phyloP scores from a whole-genome alignment of 2,329 filamentous ascomycete genomes.

The Akanthomyces uredinophilus region DNA sequence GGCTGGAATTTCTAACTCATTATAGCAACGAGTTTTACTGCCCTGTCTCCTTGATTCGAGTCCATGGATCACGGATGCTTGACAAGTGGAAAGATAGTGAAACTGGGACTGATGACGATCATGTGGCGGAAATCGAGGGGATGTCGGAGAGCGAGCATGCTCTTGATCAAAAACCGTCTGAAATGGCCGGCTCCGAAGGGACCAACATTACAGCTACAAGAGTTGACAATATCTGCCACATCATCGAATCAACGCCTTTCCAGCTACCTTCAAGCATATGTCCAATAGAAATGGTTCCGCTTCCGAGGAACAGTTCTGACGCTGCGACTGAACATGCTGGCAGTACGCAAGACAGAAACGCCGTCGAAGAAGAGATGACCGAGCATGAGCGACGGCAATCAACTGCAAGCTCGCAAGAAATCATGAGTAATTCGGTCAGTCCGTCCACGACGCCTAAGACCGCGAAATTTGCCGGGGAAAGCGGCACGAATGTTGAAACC shows the following conservation, averaged over 20 bases:
- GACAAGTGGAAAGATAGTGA: conserved; percentile 88
- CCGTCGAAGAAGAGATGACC: neutral
- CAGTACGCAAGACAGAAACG: neutral
- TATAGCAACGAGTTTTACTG: conserved; percentile 98
- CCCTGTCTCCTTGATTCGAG: conserved; percentile 80
- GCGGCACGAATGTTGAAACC: conserved; percentile 18
- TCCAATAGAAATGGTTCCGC: neutral
- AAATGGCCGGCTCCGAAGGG: neutral
- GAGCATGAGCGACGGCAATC: neutral
- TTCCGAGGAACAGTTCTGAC: neutral
- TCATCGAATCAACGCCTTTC: neutral
- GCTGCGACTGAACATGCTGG: neutral
- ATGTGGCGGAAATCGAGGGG: conserved; percentile 36
- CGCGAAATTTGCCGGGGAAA: neutral
- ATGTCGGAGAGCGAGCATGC: neutral
- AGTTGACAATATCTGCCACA: neutral
- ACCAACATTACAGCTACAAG: neutral
- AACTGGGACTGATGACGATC: conserved; percentile 57
- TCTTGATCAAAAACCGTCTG: neutral
- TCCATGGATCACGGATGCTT: conserved; percentile 95
- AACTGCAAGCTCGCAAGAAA: neutral
- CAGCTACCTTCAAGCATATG: neutral
- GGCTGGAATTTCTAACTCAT: conserved; percentile 86
- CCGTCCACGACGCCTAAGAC: neutral
- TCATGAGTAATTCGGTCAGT: neutral